Base-by-base conservation (phyloP, 371 early-diverging fungal species). In the Rhizomucor pusillus region DNA sequence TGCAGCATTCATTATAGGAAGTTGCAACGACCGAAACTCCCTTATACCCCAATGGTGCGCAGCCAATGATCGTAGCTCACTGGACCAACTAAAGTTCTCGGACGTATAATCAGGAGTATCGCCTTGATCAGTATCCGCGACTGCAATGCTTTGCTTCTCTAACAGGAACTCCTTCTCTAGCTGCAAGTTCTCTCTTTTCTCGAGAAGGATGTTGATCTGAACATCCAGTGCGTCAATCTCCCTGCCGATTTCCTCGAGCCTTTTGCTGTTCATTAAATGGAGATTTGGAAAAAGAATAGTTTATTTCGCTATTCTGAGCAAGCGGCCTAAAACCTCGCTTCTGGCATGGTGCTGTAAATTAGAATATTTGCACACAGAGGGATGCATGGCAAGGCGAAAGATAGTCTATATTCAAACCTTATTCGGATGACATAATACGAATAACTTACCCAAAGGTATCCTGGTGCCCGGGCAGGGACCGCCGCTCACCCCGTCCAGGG, bases 1-100 rank as follows among this genome's bases (percentile, higher is more conserved):
- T 1, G 86, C 80, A n/a, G 91, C 85, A 52, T 90, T 85, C 47
- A 95, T 79, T 14, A 88, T 83, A 2, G 84, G 81, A 20, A 83
- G 60, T 60, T 95, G 94, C 23, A 86, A 73, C 9, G 71, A 62
- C 52, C 95, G 79, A 65, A 93, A 93, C 3, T 53, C 39, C 0
- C 63, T 46, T 25, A 92, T 78, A 5, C 59, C 52, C 58, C 84
- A 89, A 33, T 80, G 75, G 0, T 43, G 7, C 11, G 58, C 56
- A 0, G 83, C 77, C 13, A 74, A 56, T 3, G 35, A 33, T n/a
- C 43, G 59, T 1, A 82, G 52, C 19, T 66, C 44, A 1, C 52
- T 7, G 2, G 84, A 76, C 89, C 89, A 89, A 11, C 72, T 41
- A 56, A 83, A 87, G 3, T 62, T 43, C 16, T 57, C 50, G 1